phyloP scores from a whole-genome alignment of 345 rosid genomes.

The Syzygium aromaticum region DNA sequence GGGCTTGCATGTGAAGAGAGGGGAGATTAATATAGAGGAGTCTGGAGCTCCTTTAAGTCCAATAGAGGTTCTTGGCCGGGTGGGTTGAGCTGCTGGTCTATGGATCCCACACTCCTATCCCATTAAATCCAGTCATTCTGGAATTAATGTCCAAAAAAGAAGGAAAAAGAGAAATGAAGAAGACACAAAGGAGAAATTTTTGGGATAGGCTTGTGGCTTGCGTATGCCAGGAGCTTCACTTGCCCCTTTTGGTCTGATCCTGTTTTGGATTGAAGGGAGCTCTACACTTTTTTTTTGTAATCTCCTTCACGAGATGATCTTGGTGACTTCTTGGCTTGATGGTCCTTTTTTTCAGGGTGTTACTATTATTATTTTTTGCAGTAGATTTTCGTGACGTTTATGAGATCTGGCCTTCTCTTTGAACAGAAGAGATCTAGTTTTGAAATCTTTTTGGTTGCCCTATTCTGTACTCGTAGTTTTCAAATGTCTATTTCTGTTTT shows the following conservation, averaged over 20 bases:
- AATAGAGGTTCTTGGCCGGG: constrained; percentile 60
- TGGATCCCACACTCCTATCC: constrained; percentile 72
- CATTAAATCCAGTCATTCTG: not conserved
- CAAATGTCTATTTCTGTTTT: not conserved
- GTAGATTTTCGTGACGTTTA: not conserved
- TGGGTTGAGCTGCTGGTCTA: constrained; percentile 73
- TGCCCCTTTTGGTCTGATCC: constrained; percentile 26
- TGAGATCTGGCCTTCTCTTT: not conserved
- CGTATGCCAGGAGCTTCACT: constrained; percentile 81
- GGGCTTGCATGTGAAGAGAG: not conserved
- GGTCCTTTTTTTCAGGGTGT: not conserved
- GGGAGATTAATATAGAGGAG: not conserved
- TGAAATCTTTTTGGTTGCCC: not conserved
- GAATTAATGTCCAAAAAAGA: constrained; percentile 6
- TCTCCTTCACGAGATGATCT: not conserved
- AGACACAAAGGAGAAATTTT: not conserved
- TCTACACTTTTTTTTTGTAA: constrained; percentile 19
- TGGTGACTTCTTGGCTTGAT: not conserved
- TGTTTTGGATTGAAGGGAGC: constrained; percentile 99
- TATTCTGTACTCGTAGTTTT: not conserved
- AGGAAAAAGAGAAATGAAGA: not conserved
- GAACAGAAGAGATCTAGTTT: not conserved
- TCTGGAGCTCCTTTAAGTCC: constrained; percentile 87
- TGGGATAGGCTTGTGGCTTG: constrained; percentile 52
- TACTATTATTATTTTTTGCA: not conserved